Base-by-base conservation (phyloP, 768 basidiomycete species). In the Cubamyces lactineus region DNA sequence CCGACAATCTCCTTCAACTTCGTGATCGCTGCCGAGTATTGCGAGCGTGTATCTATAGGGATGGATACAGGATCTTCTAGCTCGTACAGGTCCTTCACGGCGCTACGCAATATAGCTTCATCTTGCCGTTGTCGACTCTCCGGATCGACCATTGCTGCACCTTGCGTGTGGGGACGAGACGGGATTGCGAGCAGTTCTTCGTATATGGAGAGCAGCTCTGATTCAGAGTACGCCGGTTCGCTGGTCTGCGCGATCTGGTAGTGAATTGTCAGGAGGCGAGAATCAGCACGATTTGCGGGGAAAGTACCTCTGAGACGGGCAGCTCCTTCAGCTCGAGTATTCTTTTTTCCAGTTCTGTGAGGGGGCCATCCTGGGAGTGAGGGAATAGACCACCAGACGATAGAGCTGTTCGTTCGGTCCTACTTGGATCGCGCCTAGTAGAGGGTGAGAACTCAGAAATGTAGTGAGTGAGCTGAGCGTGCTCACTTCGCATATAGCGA, bases 131-230 rank as follows among this genome's bases (percentile, higher is more conserved):
- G 21, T 46, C 59, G 19, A 17, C 61, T n/a, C 17, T 48, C 30
- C 12, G 30, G 15, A 40, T 62, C 57, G 3, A 65, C 64, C 19
- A 57, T 28, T 49, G 23, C 16, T 13, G 61, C 19, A 15, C 53
- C 62, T 45, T 43, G 62, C 23, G 24, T 50, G 46, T 39, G 71
- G 42, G 34, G 50, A 39, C n/a, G 65, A 21, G 30, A 60, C 34
- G 73, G 71, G 7, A 70, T 51, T 13, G 69, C 59, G 38, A 82
- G 70, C 3, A 84, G 59, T 51, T 80, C 78, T 34, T 75, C 71
- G 53, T 82, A 84, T 23, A 84, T 63, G 6, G 71, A 64, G 4
- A 73, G 62, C 7, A 81, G 69, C 17, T 82, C 74, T 4, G 71
- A 70, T 24, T 82, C 80, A 0, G 75, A 70, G 64, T 74, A 75